A percentile compares a stretch with the other conserved stretches of the same genome.
Evolutionary conservation across 176 grass and related monocot species (phyloP).

Genomic region (Rhynchospora tenuis): DNA sequence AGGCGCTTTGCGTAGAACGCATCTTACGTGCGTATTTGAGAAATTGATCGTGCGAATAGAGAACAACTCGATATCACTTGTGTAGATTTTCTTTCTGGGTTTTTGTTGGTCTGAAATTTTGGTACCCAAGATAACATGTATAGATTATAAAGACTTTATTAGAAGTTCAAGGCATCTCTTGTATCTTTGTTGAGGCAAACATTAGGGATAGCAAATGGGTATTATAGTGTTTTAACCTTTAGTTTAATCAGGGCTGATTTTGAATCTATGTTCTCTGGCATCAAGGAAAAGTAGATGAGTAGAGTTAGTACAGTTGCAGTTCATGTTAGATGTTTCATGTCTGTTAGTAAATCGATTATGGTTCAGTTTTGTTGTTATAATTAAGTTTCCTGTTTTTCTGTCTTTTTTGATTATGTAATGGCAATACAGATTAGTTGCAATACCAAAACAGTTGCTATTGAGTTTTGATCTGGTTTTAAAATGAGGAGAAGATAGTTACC

Average conservation of each 20-base stretch:
- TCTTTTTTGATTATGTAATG: neutral
- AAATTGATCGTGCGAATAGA: neutral
- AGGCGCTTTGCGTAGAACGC: neutral
- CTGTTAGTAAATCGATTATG: neutral
- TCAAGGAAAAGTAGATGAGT: neutral
- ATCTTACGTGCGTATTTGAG: neutral
- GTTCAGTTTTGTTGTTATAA: neutral
- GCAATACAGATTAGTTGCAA: neutral
- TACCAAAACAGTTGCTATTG: neutral
- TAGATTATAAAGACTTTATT: neutral
- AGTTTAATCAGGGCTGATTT: neutral
- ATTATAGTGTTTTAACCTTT: neutral
- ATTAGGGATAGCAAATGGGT: neutral
- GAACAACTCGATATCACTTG: neutral
- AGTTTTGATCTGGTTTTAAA: neutral
- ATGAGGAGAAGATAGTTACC: neutral
- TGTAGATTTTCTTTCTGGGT: neutral
- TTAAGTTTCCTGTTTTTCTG: neutral
- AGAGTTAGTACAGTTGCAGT: neutral
- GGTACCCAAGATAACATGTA: neutral
- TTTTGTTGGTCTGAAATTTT: neutral
- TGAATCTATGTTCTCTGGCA: neutral
- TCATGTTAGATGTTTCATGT: neutral
- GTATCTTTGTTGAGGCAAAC: neutral
- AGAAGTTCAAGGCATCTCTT: neutral